Base-by-base conservation (phyloP, 2,329 filamentous ascomycete genomes). In the Chaetomium sp. region DNA sequence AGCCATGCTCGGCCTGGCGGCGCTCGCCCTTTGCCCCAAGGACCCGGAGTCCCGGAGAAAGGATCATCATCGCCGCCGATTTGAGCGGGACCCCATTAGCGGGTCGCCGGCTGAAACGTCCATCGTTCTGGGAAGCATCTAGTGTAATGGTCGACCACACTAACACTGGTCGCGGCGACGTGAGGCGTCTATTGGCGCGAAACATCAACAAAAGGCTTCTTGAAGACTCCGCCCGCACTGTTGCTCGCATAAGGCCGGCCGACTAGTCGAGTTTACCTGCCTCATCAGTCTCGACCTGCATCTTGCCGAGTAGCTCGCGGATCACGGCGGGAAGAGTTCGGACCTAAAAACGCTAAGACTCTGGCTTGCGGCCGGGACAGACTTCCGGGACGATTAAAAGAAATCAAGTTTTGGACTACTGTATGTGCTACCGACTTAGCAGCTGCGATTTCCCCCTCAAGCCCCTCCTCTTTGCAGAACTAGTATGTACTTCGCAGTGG, bases 81-180 rank as follows among this genome's bases (percentile, higher is more conserved):
- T 27, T 51, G 52, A 42, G 45, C 50, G 45, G 45, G 45, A 57
- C 59, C 56, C 45, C 36, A 50, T 52, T 47, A 41, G 52, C 44
- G 56, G 59, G 56, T 55, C 52, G 36, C 37, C 45, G 48, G 54
- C 49, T 60, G 56, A 59, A 59, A 60, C 59, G 59, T 42, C 37
- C 45, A 34, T n/a, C 32, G 34, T 37, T 12, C 34, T 52, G 45
- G 43, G 50, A 50, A 47, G 35, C 45, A 53, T 41, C n/a, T 19
- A 37, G 12, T 34, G 14, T 33, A 19, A 36, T 27, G 19, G 19
- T 27, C 19, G 41, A 44, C 49, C 44, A 48, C 37, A 36, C 51
- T 42, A 37, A 37, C 32, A 45, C 14, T 49, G n/a, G 40, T 40
- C 44, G 33, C 12, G 12, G 10, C n/a, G 41, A 40, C 33, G 19